Evolutionary conservation across 495 filamentous ascomycete genomes (phyloP), one percentile per base, ranked within the genome.

Genomic region (Trichoderma gamsii): DNA sequence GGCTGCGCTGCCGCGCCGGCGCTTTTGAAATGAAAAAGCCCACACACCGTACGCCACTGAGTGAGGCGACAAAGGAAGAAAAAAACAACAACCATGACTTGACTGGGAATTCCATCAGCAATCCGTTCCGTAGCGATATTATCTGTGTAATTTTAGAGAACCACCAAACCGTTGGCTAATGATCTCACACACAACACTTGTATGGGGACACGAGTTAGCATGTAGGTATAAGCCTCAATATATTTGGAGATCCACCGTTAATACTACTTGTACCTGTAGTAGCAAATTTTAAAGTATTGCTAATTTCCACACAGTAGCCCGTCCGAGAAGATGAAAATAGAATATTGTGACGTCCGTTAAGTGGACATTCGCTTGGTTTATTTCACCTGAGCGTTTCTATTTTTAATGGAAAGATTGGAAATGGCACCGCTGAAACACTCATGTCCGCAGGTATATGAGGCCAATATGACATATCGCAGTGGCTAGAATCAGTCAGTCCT

Each of bases 241-340:
- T 15, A 32, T 61, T 7, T 27, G 56, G 56, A 61, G 56, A 32
- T 32, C 56, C 56, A 61, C 56, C 56, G 27, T 13, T 5, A 61
- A 27, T 38, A 38, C 35, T 38, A 38, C 3, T 35, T 2, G 32
- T 35, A 35, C 8, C 4, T 9, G 35, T 38, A 7, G 27, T 32
- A 61, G 56, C 21, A 61, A 21, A 23, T 61, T 61, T 9, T 52
- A 9, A 61, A 12, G 27, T 61, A 3, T 29, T 61, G 27, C 25
- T 61, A 61, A 61, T 61, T 61, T 61, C 56, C 56, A 61, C 56
- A 61, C 56, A 13, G 23, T 32, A 29, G 25, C 56, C 23, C 12
- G 9, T 4, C 56, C 23, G 13, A 32, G 51, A 61, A 4, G 11
- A 21, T 15, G 56, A 11, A 61, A 61, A 32, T 61, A 29, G 56